Evolutionary conservation across 345 rosid species (phyloP).

Genomic region (Bretschneidera sinensis): DNA sequence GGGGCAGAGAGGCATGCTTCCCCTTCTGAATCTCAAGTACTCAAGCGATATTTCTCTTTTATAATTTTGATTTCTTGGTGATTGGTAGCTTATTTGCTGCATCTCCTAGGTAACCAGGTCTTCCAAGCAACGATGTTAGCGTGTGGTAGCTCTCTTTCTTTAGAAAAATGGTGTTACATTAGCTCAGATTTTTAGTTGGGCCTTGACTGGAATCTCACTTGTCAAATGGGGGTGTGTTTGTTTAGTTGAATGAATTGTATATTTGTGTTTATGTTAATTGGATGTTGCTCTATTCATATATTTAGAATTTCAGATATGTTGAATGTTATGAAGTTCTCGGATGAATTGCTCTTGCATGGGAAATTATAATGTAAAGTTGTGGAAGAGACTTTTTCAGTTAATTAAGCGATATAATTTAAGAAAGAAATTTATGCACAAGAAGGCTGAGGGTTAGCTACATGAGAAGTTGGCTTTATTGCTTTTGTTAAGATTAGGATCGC

Average conservation of each 20-base stretch:
- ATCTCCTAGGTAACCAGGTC: too few relatives aligned
- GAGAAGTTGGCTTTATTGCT: neutral
- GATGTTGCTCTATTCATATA: neutral
- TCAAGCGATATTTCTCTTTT: conserved; percentile 37
- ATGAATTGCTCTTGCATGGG: conserved; percentile 15
- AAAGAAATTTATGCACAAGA: neutral
- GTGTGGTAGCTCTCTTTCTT: conserved; percentile 7
- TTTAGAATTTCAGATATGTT: neutral
- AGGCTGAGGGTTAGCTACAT: neutral
- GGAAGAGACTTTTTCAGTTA: too few relatives aligned
- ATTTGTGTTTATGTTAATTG: neutral
- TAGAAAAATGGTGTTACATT: conserved; percentile 6
- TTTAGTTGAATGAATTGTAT: conserved; percentile 10
- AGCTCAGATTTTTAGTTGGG: neutral
- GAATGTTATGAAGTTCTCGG: conserved; percentile 2
- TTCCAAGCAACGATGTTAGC: too few relatives aligned
- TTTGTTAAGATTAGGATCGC: neutral
- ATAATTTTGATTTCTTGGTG: conserved; percentile 1
- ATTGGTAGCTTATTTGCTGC: neutral
- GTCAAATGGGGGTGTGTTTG: conserved; percentile 2
- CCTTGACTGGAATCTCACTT: conserved; percentile 1
- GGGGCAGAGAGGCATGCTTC: conserved; percentile 46
- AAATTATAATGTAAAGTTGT: too few relatives aligned
- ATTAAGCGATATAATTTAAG: neutral
- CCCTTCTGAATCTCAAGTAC: conserved; percentile 44